phyloP scores from a whole-genome alignment of 176 grass and related monocot genomes.

The Carex myosuroides region DNA sequence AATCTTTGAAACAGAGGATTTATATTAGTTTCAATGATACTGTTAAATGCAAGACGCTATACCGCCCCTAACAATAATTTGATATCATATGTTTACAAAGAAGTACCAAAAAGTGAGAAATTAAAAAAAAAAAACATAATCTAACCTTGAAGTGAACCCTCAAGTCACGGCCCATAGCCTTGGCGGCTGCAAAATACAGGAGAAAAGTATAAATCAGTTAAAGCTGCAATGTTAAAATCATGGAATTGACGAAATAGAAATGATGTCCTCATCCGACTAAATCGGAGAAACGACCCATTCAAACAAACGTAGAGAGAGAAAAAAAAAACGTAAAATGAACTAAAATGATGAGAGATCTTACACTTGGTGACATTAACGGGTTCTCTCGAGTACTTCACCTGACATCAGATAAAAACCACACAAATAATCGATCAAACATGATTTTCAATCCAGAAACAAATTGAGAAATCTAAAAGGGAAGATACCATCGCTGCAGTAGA shows the following conservation, averaged over 20 bases:
- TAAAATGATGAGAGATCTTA: constrained; percentile 23
- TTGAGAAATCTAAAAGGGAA: neutral
- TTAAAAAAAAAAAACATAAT: neutral
- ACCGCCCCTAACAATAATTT: neutral
- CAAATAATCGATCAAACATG: neutral
- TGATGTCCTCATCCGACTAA: neutral
- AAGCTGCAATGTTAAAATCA: neutral
- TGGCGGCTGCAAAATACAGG: constrained; percentile 43
- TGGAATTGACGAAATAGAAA: neutral
- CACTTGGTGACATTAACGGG: constrained; percentile 58
- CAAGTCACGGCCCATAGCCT: constrained; percentile 76
- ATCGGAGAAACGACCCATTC: neutral
- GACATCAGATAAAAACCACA: neutral
- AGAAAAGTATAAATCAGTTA: constrained; percentile 7
- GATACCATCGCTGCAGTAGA: constrained; percentile 35
- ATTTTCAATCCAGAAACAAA: neutral
- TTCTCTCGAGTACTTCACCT: constrained; percentile 75
- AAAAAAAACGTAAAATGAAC: neutral
- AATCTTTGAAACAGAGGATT: neutral
- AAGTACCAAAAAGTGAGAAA: neutral
- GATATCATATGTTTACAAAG: neutral
- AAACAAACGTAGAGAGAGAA: neutral
- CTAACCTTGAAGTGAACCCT: constrained; percentile 86
- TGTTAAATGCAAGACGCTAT: neutral
- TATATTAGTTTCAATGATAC: neutral